A percentile compares a stretch with the other conserved stretches of the same genome.
These are phyloP conservation scores for Verruconis gallopava DNA, from an alignment of 2,329 filamentous ascomycete genomes.

Conservation along the genomic window DNA sequence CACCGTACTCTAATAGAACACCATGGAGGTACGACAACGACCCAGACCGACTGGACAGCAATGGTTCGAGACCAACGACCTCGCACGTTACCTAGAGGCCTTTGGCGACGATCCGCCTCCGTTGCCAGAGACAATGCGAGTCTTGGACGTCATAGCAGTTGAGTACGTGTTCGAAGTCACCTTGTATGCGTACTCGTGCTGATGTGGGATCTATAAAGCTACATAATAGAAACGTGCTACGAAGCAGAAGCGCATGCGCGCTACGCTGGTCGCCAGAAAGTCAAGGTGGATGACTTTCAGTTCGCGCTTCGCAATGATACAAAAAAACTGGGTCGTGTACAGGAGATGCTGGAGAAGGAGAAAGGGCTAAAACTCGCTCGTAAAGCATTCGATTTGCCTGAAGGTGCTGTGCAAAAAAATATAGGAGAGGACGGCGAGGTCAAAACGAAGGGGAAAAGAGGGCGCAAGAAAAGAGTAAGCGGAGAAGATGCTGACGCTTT, in stretches of 20 bases:
- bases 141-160: slow-evolving; percentile 89
- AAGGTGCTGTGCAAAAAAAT: slow-evolving; percentile 44
- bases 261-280: slow-evolving; percentile 82
- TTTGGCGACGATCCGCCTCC: slow-evolving; percentile 68
- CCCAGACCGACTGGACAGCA: slow-evolving; percentile 7
- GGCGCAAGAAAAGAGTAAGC: slow-evolving; percentile 10
- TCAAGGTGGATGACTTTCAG: slow-evolving; percentile 97
- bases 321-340: slow-evolving; percentile 73
- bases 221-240: slow-evolving; percentile 87
- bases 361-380: slow-evolving; percentile 72
- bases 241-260: slow-evolving; percentile 75
- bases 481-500: not conserved
- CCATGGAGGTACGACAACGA: slow-evolving; percentile 8
- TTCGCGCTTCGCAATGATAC: slow-evolving; percentile 82
- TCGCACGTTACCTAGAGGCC: slow-evolving; percentile 26
- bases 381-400: slow-evolving; percentile 58
- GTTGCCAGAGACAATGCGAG: slow-evolving; percentile 69
- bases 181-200: too few relatives aligned
- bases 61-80: slow-evolving; percentile 5
- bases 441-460: slow-evolving; percentile 25
- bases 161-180: slow-evolving; percentile 43
- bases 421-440: slow-evolving; percentile 22
- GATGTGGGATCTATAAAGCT: too few relatives aligned
- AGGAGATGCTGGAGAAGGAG: slow-evolving; percentile 80
- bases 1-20: too few relatives aligned